Base-by-base conservation (phyloP, 225 moss, liverwort and hornwort genomes). In the Rhytidiadelphus loreus region DNA sequence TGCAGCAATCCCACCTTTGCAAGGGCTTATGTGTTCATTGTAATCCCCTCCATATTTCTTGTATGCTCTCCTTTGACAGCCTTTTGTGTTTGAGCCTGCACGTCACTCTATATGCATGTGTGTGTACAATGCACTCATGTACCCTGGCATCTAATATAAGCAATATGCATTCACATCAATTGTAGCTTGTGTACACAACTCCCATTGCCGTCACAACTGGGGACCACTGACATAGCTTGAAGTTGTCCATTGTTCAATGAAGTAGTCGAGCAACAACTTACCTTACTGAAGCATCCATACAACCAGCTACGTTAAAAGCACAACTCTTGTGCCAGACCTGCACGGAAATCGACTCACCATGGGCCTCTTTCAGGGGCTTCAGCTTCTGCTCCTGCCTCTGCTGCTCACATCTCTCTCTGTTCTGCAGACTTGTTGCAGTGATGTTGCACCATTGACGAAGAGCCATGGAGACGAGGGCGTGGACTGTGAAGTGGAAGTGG, bases 401-500 rank as follows among this genome's bases (percentile, higher is more conserved):
- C 62, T 92, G 84, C 88, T 88, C 63, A 23, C 78, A 7, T 80
- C 79, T 73, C 74, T 73, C 13, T 83, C 43, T 72, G 52, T n/a
- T 43, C 58, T 26, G 53, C 77, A 57, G 43, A 17, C 33, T 72
- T 78, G 73, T 56, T 5, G 12, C 10, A 22, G n/a, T 29, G 63
- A 63, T 0, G 19, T 14, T 28, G 39, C 37, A 30, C 41, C 12
- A 0, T 55, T 68, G 73, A 37, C 60, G 61, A 56, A 30, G 21
- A 65, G 83, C n/a, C 77, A 15, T 41, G 88, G 63, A 24, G 81
- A 52, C 11, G 46, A 20, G 18, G 80, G 18, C 0, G 28, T 55
- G 24, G 58, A 58, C 37, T 75, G 86, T 24, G 58, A 74, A 62
- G 90, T 90, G 65, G 90, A 86, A 66, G 94, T 94, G 80, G 88